Evolutionary conservation across 1,284 basidiomycete genomes (phyloP).

Genomic region (Marasmius tenuissimus): DNA sequence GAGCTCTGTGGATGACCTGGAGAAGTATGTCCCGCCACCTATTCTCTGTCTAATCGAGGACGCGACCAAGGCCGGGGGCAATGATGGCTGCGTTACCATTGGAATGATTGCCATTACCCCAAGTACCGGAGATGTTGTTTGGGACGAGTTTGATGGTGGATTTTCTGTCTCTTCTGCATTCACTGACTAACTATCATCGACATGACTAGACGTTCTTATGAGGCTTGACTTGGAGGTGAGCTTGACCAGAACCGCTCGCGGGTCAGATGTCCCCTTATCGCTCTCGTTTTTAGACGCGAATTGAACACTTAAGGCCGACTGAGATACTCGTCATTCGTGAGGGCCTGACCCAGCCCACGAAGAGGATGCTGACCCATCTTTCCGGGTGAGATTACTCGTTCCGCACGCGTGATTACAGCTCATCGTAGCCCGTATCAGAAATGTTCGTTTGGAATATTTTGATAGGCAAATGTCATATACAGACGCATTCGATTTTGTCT

Average conservation of each 20-base stretch:
- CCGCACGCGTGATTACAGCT: background rate
- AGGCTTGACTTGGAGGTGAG: conserved; percentile 83
- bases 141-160: conserved; percentile 85
- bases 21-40: conserved; percentile 53
- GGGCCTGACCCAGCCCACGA: conserved; percentile 71
- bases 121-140: conserved; percentile 88
- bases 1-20: conserved; percentile 66
- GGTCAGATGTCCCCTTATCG: conserved; percentile 5
- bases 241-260: background rate
- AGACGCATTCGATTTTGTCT: conserved; percentile 73
- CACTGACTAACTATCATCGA: conserved; percentile 5
- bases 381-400: conserved; percentile 43
- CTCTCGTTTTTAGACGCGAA: conserved; percentile 59
- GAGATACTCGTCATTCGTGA: conserved; percentile 74
- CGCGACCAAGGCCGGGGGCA: conserved; percentile 37
- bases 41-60: conserved; percentile 78
- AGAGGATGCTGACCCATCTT: conserved; percentile 77
- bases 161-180: background rate
- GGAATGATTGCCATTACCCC: conserved; percentile 83
- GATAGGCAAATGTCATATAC: conserved; percentile 59
- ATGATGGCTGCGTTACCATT: conserved; percentile 48
- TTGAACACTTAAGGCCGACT: conserved; percentile 81
- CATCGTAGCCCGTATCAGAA: conserved; percentile 12
- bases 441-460: conserved; percentile 65
- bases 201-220: conserved; percentile 68